A percentile compares a stretch with the other conserved stretches of the same genome.
Evolutionary conservation across 768 basidiomycete genomes (phyloP).

Genomic region (Ephemerocybe angulata): DNA sequence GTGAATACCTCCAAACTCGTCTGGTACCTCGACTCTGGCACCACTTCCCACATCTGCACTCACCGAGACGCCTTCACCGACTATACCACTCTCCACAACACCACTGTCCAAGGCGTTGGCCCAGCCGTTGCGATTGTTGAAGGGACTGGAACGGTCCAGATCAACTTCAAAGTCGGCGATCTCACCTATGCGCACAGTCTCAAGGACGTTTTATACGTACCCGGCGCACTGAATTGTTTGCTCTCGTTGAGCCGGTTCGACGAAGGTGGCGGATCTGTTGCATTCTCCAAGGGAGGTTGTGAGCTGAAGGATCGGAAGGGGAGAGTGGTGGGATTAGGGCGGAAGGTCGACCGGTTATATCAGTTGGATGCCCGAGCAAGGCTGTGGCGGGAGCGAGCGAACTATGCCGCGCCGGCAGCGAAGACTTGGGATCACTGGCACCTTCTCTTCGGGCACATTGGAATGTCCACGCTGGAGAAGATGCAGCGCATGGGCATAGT

Average conservation of each 20-base stretch:
- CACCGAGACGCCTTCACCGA: neutral
- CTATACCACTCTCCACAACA: neutral
- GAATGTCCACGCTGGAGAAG: no score
- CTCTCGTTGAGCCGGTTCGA: conserved; percentile 5
- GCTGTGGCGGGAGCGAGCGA: neutral
- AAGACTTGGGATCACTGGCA: conserved; percentile 4
- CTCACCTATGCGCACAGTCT: neutral
- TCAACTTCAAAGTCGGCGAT: conserved; percentile 1
- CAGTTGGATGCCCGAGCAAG: conserved; percentile 3
- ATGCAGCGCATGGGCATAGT: no score
- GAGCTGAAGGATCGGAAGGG: conserved; percentile 1
- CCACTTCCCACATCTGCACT: conserved; percentile 5
- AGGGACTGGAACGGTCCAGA: neutral
- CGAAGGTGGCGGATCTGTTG: conserved; percentile 1
- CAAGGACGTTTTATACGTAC: neutral
- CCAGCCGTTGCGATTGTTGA: neutral
- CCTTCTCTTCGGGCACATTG: no score
- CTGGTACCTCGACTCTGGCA: conserved; percentile 5
- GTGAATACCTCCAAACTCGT: neutral
- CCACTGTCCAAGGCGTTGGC: conserved; percentile 7
- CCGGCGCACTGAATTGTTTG: conserved; percentile 2
- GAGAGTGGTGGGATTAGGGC: neutral
- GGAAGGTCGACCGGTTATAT: conserved; percentile 6
- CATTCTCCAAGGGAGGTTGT: neutral
- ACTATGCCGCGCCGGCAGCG: neutral